A percentile compares a stretch with the other conserved stretches of the same genome.
Conservation (phyloP, 2,329 filamentous ascomycete species). For the Cladosporium oxysporum region DNA sequence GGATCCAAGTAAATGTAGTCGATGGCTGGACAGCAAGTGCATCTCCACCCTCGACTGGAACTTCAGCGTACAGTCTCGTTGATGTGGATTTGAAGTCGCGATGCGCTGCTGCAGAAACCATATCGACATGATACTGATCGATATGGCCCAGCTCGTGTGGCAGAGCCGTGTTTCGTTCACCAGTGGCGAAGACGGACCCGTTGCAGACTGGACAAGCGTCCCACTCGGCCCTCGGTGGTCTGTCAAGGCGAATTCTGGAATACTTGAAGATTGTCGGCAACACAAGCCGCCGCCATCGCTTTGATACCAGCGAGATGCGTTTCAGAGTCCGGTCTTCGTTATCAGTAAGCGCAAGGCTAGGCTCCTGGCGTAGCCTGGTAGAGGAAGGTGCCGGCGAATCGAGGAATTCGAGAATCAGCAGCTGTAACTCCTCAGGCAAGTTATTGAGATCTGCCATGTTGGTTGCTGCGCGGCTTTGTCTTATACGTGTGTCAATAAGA, state of each 20-base stretch:
- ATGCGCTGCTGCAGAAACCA: background rate
- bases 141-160: background rate
- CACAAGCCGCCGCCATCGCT: conserved; percentile 53
- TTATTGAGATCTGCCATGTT: conserved; percentile 25
- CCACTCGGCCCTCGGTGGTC: conserved; percentile 14
- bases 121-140: conserved; percentile 4
- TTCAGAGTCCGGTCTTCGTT: conserved; percentile 54
- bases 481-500: background rate
- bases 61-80: background rate
- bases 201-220: conserved; percentile 12
- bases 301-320: conserved; percentile 55
- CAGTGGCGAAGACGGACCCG: background rate
- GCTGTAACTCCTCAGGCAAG: conserved; percentile 64
- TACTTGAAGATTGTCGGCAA: conserved; percentile 62
- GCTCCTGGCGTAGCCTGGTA: conserved; percentile 52
- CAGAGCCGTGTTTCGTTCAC: no score
- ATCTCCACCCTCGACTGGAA: conserved; percentile 12
- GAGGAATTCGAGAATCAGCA: conserved; percentile 59
- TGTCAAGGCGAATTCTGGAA: conserved; percentile 42
- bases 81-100: background rate
- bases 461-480: background rate
- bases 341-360: conserved; percentile 45
- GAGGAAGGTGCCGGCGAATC: conserved; percentile 53
- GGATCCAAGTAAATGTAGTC: conserved; percentile 21
- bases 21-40: background rate